Evolutionary conservation across 163 green algal species (phyloP), one percentile per base, ranked within the genome.

Genomic region (Chlamydomonas reinhardtii): DNA sequence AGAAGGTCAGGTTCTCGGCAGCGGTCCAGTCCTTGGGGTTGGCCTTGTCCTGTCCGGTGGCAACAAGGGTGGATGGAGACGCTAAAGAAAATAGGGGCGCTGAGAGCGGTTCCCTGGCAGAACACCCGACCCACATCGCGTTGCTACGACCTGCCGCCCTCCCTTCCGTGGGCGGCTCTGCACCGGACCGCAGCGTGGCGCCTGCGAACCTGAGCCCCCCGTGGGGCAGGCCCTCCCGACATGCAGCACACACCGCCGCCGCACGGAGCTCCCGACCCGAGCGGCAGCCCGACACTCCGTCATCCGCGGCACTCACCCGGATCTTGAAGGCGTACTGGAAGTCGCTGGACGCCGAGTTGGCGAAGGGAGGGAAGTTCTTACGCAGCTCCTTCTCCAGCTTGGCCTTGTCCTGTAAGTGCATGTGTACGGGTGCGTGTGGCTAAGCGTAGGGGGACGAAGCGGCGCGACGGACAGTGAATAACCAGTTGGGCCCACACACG

Each of bases 261-360:
- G 39, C 39, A 39, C 27, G 76, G 68, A 32, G 65, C 52, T 15
- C 43, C 71, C 65, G 81, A 43, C 59, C 20, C 17, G 74, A 56
- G 12, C 43, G 11, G 43, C 43, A 54, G 11, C 43, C 43, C 43
- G 43, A 16, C 11, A 54, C 43, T 11, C 43, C 43, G 43, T 11
- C 11, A 14, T 56, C 48, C 12, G 20, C 2, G 25, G 52, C 39
- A 37, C 91, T 91, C 74, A 94, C 89, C 87, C 93, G 83, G 87
- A 98, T 96, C 87, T 98, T 98, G 92, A 97, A 98, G 25, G 92
- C 96, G 76, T 94, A 98, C 88, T 97, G 79, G 79, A 98, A 96
- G 65, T 95, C 91, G 61, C 90, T 91, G 68, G 88, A 83, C 5
- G 85, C 61, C 20, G 82, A 75, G 76, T 90, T 83, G 14, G 90